Evolutionary conservation across 192 early-diverging fungal species (phyloP), one percentile per base, ranked within the genome.

Genomic region (Mortierella hygrophila): DNA sequence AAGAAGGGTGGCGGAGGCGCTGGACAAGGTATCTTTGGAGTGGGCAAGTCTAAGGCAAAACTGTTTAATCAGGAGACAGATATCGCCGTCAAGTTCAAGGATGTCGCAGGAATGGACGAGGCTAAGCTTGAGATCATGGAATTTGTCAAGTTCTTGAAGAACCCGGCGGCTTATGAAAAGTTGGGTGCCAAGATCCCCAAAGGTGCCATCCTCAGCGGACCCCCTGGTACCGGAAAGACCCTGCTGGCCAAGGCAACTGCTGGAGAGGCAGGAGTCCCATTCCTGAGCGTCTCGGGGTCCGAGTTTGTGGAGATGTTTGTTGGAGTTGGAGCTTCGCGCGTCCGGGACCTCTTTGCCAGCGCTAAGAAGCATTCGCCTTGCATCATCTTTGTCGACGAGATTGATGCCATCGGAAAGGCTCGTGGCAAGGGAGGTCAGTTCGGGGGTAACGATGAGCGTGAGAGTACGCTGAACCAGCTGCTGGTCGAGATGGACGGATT

Each of bases 261-360:
- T 11, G 99, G 99, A 40, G 99, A 99, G 89, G 99, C 99, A 9
- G 98, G 97, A 47, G 97, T 98, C 6, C 97, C 99, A 16, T 99
- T 99, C 89, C 89, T 99, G 46, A 96, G 95, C 76, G 99, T 99
- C n/a, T 99, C 98, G 9, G 99, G 99, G 15, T 99, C 98, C 2
- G 99, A 99, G 88, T 99, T 99, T 82, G 96, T 99, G 40, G 99
- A 99, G 88, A 99, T 99, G 99, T 99, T 99, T 97, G 99, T 99
- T 35, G 99, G 99, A 85, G 99, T 99, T 32, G 99, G 99, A 32
- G 96, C 92, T 47, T 93, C 92, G 35, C 94, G 99, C 42, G 98
- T 99, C 5, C 94, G 99, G 47, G 99, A 99, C 83, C 86, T 99
- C 78, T 99, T 99, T 91, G 94, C 97, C 21, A 99, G 93, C 54